phyloP scores from a whole-genome alignment of 108 stramenopile genomes.

The Cyclotella distinguenda region DNA sequence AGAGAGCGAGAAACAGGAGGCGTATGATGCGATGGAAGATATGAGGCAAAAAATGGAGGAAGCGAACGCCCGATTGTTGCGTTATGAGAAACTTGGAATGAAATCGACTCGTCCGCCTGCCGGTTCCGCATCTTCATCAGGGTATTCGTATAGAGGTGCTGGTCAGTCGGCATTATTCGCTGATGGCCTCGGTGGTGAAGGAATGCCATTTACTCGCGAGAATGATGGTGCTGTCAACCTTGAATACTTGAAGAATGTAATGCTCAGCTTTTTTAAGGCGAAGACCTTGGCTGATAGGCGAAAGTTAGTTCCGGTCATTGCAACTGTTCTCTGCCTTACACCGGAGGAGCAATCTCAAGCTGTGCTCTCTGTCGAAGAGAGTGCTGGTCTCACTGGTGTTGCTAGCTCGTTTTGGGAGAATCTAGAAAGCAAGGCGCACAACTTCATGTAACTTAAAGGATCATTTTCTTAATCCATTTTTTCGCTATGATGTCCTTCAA shows the following conservation, averaged over 20 bases:
- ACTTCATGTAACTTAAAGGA: conserved; percentile 13
- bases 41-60: conserved; percentile 72
- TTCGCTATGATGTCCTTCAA: too few species aligned
- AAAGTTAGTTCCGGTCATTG: conserved; percentile 76
- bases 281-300: conserved; percentile 64
- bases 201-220: not conserved
- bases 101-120: conserved; percentile 22
- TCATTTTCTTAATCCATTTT: too few species aligned
- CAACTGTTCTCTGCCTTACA: conserved; percentile 81
- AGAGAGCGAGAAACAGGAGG: conserved; percentile 71
- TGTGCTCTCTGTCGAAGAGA: conserved; percentile 55
- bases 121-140: conserved; percentile 2
- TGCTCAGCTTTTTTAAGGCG: conserved; percentile 79
- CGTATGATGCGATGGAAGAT: conserved; percentile 69
- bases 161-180: conserved; percentile 4
- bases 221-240: conserved; percentile 64
- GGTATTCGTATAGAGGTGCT: conserved; percentile 26
- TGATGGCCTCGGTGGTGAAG: not conserved
- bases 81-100: conserved; percentile 64
- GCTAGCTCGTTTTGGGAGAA: conserved; percentile 57
- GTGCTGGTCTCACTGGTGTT: conserved; percentile 51
- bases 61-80: conserved; percentile 58
- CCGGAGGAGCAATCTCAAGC: conserved; percentile 70
- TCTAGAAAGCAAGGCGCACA: conserved; percentile 47
- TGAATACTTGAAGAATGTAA: conserved; percentile 89